A percentile compares a stretch with the other conserved stretches of the same genome.
phyloP scores from a whole-genome alignment of 768 basidiomycete genomes.

The Kwoniella newhampshirensis region DNA sequence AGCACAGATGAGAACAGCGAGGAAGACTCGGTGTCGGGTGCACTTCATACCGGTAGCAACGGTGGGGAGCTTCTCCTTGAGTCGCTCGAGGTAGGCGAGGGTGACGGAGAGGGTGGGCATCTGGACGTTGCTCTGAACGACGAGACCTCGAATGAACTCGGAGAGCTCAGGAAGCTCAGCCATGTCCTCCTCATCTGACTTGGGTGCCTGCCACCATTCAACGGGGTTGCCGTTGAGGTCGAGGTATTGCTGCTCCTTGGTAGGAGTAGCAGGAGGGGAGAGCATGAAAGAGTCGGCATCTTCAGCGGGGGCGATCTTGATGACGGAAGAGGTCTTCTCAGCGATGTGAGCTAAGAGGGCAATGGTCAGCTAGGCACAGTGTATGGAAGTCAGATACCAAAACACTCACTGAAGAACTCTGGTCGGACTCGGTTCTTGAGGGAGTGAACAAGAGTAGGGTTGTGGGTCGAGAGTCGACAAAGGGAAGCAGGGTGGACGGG shows the following conservation, averaged over 20 bases:
- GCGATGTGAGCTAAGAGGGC: slow-evolving; percentile 3
- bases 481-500: slow-evolving; percentile 70
- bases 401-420: slow-evolving; percentile 70
- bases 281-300: slow-evolving; percentile 19
- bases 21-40: slow-evolving; percentile 91
- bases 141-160: slow-evolving; percentile 78
- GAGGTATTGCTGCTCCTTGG: slow-evolving; percentile 51
- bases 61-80: slow-evolving; percentile 73
- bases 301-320: slow-evolving; percentile 21
- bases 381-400: background rate
- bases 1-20: slow-evolving; percentile 91
- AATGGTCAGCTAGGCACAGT: slow-evolving; percentile 2
- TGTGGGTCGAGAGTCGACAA: slow-evolving; percentile 69
- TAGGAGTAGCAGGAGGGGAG: slow-evolving; percentile 65
- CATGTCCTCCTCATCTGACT: slow-evolving; percentile 30
- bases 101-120: slow-evolving; percentile 87
- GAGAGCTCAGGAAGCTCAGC: slow-evolving; percentile 66
- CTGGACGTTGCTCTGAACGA: slow-evolving; percentile 80
- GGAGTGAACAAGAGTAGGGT: slow-evolving; percentile 74
- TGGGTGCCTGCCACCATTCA: slow-evolving; percentile 50
- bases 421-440: slow-evolving; percentile 70
- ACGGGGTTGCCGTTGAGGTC: slow-evolving; percentile 42
- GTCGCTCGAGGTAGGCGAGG: slow-evolving; percentile 84
- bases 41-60: slow-evolving; percentile 85
- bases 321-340: slow-evolving; percentile 24